phyloP scores from a whole-genome alignment of 1,284 basidiomycete genomes.

The Naganishia albida region DNA sequence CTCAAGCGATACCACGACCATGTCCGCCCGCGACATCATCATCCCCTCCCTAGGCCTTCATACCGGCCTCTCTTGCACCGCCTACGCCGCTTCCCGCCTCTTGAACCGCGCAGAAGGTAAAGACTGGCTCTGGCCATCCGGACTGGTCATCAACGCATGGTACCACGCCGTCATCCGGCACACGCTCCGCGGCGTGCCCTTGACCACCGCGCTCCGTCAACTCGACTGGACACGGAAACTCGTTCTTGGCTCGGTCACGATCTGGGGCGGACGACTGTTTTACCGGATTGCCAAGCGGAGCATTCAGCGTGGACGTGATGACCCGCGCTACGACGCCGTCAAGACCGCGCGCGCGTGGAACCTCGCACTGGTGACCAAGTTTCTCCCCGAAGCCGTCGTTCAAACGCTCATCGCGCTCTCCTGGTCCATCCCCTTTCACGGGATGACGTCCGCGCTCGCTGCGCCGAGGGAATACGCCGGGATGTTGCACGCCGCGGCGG shows the following conservation, averaged over 20 bases:
- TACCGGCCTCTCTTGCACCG: conserved; percentile 34
- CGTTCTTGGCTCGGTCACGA: conserved; percentile 36
- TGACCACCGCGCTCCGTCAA: conserved; percentile 30
- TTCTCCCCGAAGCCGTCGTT: conserved; percentile 36
- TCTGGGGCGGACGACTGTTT: conserved; percentile 38
- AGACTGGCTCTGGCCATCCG: conserved; percentile 38
- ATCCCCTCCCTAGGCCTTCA: conserved; percentile 38
- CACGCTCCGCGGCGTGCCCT: conserved; percentile 27
- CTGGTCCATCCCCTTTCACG: conserved; percentile 38
- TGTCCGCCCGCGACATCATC: conserved; percentile 29
- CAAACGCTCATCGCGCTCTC: conserved; percentile 39
- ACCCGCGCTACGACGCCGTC: conserved; percentile 36
- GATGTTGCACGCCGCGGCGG: conserved; percentile 32
- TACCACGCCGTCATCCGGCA: conserved; percentile 36
- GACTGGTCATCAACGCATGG: conserved; percentile 37
- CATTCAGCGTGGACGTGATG: conserved; percentile 34
- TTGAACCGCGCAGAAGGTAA: conserved; percentile 34
- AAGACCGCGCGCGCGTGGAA: conserved; percentile 35
- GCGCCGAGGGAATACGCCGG: conserved; percentile 21
- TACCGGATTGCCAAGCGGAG: conserved; percentile 36
- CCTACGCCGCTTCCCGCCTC: conserved; percentile 34
- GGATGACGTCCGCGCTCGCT: conserved; percentile 14
- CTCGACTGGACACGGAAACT: conserved; percentile 37
- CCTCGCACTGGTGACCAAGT: conserved; percentile 33
- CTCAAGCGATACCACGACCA: too few relatives aligned